Conservation (phyloP, 2,329 filamentous ascomycete genomes). For the Cordyceps farinosa region DNA sequence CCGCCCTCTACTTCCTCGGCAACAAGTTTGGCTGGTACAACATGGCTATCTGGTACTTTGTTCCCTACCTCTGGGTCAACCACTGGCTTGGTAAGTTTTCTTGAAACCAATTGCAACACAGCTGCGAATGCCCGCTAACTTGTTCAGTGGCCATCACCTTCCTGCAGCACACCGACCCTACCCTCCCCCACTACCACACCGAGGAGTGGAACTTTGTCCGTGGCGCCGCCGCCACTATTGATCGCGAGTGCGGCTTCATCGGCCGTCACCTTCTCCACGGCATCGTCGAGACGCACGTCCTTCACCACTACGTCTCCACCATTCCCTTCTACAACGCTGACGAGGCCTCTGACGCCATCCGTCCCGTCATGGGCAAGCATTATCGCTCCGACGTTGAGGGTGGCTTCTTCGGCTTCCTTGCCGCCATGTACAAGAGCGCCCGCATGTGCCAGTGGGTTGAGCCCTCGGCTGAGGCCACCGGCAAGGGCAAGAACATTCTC, state of each 20-base stretch:
- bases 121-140: constrained; percentile 26
- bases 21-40: constrained; percentile 80
- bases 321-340: constrained; percentile 98
- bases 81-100: constrained; percentile 86
- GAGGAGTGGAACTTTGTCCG: constrained; percentile 90
- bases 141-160: constrained; percentile 84
- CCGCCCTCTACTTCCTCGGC: constrained; percentile 64
- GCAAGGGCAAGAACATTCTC: constrained; percentile 76
- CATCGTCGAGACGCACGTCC: constrained; percentile 95
- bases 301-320: constrained; percentile 94
- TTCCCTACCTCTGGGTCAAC: constrained; percentile 97
- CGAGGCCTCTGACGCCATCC: constrained; percentile 91
- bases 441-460: constrained; percentile 97
- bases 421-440: constrained; percentile 73
- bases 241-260: constrained; percentile 95
- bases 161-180: constrained; percentile 94
- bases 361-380: constrained; percentile 90
- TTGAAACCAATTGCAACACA: background rate
- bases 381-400: constrained; percentile 80
- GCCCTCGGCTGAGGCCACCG: constrained; percentile 75
- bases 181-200: constrained; percentile 85
- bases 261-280: constrained; percentile 83
- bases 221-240: constrained; percentile 91
- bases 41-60: constrained; percentile 88
- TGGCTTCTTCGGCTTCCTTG: constrained; percentile 78